Conservation (phyloP, 176 grass and related monocot species). For the Oryza glaberrima region DNA sequence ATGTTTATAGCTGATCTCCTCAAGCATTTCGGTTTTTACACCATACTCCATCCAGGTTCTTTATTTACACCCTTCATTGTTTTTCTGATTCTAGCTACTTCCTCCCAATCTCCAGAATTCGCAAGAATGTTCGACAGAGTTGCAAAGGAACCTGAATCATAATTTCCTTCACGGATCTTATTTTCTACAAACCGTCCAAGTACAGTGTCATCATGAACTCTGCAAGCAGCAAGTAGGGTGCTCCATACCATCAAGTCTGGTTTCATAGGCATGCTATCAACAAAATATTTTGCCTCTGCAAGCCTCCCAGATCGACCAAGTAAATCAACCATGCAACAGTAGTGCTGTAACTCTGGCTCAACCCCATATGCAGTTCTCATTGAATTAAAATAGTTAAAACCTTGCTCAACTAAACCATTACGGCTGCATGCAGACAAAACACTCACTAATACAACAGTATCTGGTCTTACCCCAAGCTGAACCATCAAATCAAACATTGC, state of each 20-base stretch:
- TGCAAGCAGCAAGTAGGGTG: slow-evolving; percentile 75
- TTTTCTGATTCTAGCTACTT: slow-evolving; percentile 67
- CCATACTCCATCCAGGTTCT: slow-evolving; percentile 72
- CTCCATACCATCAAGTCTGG: slow-evolving; percentile 73
- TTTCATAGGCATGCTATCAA: slow-evolving; percentile 63
- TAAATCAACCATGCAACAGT: slow-evolving; percentile 79
- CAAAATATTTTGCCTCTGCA: slow-evolving; percentile 62
- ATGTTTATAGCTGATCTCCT: slow-evolving; percentile 21
- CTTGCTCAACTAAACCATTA: slow-evolving; percentile 74
- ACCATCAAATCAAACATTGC: slow-evolving; percentile 62
- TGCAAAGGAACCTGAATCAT: slow-evolving; percentile 50
- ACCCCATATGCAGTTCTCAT: slow-evolving; percentile 66
- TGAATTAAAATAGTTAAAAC: slow-evolving; percentile 59
- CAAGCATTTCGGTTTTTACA: slow-evolving; percentile 38
- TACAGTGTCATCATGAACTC: slow-evolving; percentile 61
- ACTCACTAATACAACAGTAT: slow-evolving; percentile 55
- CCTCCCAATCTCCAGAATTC: slow-evolving; percentile 69
- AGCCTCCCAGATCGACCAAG: slow-evolving; percentile 72
- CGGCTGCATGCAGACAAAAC: slow-evolving; percentile 72
- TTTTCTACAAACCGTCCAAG: slow-evolving; percentile 65
- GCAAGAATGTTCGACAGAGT: slow-evolving; percentile 69
- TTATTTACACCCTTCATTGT: slow-evolving; percentile 60
- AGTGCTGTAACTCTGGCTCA: slow-evolving; percentile 60
- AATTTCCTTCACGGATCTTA: slow-evolving; percentile 58
- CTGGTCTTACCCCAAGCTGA: slow-evolving; percentile 56